Conservation (phyloP, 176 grass and related monocot genomes). For the Oryza australiensis region DNA sequence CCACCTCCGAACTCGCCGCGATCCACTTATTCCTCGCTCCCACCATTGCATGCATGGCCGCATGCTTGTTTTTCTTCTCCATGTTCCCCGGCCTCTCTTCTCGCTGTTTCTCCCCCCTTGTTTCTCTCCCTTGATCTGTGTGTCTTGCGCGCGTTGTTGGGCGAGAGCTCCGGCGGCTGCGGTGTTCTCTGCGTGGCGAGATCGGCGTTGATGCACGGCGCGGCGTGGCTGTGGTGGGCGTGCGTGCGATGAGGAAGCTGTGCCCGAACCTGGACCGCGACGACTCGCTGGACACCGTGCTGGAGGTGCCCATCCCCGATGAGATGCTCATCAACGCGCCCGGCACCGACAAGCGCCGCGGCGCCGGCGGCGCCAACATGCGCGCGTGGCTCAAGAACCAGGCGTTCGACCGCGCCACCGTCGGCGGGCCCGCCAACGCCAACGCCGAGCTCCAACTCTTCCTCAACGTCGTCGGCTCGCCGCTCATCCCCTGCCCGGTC, state of each 20-base stretch:
- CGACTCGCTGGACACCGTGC: constrained; percentile 88
- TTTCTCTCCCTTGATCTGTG: neutral
- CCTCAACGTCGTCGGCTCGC: constrained; percentile 88
- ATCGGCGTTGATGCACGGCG: constrained; percentile 26
- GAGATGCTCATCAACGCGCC: constrained; percentile 70
- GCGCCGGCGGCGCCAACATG: constrained; percentile 62
- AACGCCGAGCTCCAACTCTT: constrained; percentile 85
- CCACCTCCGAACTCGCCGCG: constrained; percentile 31
- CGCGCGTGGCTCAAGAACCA: constrained; percentile 85
- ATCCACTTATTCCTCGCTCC: constrained; percentile 62
- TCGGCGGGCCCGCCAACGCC: constrained; percentile 28
- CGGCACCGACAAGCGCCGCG: constrained; percentile 50
- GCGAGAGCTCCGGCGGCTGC: neutral
- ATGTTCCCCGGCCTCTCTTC: constrained; percentile 31
- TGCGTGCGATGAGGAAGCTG: constrained; percentile 79
- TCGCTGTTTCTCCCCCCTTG: constrained; percentile 13
- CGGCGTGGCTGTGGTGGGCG: neutral
- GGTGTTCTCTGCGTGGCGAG: neutral
- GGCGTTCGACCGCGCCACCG: constrained; percentile 80
- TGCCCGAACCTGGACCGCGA: constrained; percentile 87
- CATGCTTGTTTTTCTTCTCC: constrained; percentile 26
- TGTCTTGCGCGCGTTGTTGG: neutral
- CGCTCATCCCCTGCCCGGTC: constrained; percentile 85
- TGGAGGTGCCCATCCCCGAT: constrained; percentile 97
- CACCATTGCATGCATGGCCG: constrained; percentile 38